Base-by-base conservation (phyloP, 2,329 filamentous ascomycete genomes). In the Pyrenochaeta sp. region DNA sequence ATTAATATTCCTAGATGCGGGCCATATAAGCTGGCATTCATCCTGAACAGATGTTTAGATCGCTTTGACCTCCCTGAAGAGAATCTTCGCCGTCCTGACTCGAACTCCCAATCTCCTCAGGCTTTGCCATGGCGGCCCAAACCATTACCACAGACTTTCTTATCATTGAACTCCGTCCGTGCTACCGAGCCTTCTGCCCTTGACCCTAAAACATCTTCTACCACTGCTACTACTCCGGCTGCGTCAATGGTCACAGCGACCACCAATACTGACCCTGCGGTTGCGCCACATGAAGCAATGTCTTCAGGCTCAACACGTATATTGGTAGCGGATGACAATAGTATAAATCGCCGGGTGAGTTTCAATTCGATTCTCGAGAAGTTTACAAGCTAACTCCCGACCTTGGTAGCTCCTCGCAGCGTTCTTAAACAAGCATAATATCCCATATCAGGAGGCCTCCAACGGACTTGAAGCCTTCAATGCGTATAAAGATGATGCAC, bases 241-340 rank as follows among this genome's bases (percentile, higher is more conserved):
- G 9, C 4, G 23, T 9, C 23, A 5, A 9, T 9, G 4, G 23
- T 27, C 9, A 27, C 23, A 27, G 23, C 11, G 18, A 14, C 39
- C 7, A 12, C 29, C 11, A 27, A 27, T 2, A 17, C 23, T 11
- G 7, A 23, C 5, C 14, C 21, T 23, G 9, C 10, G 14, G 21
- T n/a, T 4, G 23, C 11, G 17, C 9, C 21, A 11, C 18, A 27
- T 10, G 18, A 23, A 15, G n/a, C 36, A 18, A 20, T 21, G 14
- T 27, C 36, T 3, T 54, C 58, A 3, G 54, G 63, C 23, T 9
- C 23, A 27, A 4, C 23, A 27, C 23, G 23, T 4, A 58, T 75
- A 0, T 66, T 78, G 0, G 68, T 78, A 1, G 71, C 74, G 0
- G 76, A 78, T 41, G 76, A 78, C 41, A 78, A 78, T 31, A 14